These are phyloP conservation scores for Begonia fuchsioides DNA, from an alignment of 306 rosid genomes.

Conservation along the genomic window DNA sequence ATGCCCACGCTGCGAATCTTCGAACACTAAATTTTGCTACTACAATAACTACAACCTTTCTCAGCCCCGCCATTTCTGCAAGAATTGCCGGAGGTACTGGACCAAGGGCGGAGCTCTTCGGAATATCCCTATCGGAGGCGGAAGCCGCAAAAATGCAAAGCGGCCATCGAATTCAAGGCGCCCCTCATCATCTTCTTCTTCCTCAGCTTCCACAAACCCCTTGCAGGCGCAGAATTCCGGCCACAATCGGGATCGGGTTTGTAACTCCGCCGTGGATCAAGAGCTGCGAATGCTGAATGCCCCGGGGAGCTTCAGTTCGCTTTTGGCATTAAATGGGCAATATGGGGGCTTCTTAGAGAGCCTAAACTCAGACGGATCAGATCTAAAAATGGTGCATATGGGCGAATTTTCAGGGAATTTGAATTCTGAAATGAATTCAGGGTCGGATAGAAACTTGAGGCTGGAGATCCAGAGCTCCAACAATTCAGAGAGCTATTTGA, in stretches of 20 bases:
- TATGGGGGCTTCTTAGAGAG: conserved; percentile 45
- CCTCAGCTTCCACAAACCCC: conserved; percentile 20
- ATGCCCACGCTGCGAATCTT: conserved; percentile 81
- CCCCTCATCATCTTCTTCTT: conserved; percentile 23
- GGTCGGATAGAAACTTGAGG: conserved; percentile 25
- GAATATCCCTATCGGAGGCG: conserved; percentile 88
- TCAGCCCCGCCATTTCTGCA: conserved; percentile 97
- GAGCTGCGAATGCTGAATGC: conserved; percentile 17
- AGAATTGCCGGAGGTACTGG: conserved; percentile 85
- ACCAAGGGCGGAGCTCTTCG: conserved; percentile 86
- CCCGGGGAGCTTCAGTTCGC: conserved; percentile 60
- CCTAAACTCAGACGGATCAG: conserved; percentile 43
- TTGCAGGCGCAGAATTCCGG: conserved; percentile 11
- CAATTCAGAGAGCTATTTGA: conserved; percentile 32
- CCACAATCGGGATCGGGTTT: conserved; percentile 14
- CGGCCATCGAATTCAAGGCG: conserved; percentile 33
- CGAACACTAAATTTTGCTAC: conserved; percentile 89
- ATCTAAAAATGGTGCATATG: conserved; percentile 33
- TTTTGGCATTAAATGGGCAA: conserved; percentile 38
- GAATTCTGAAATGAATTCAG: conserved; percentile 21
- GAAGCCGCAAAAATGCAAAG: conserved; percentile 60
- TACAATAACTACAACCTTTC: conserved; percentile 94
- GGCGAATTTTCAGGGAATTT: conserved; percentile 31
- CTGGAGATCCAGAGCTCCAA: conserved; percentile 28
- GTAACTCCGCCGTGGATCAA: conserved; percentile 14